Evolutionary conservation across 2,329 filamentous ascomycete species (phyloP), one percentile per base, ranked within the genome.

Genomic region (Diaporthe batatas): DNA sequence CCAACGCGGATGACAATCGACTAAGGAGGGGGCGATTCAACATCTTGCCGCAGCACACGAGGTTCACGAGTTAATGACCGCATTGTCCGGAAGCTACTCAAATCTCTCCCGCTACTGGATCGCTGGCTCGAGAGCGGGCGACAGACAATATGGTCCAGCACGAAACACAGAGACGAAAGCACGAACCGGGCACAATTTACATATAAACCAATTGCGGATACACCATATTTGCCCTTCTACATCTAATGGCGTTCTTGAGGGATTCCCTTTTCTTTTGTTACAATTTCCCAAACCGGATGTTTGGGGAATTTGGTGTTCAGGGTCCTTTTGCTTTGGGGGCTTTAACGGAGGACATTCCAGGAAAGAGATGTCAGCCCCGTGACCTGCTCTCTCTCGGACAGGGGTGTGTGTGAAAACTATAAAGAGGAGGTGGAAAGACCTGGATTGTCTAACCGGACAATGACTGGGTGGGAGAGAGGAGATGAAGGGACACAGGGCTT

Each of bases 1-100:
- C 83, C 87, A 6, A 89, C 83, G 77, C 85, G 89, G 67, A 91
- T 91, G 89, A 91, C 89, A 2, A 91, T 91, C 76, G 89, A 91
- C 78, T 91, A 84, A 84, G 83, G 12, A 12, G 12, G 3, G 36
- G 72, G 25, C 67, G 55, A 68, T 32, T 53, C 36, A 10, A 39
- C 54, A 12, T 44, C 44, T 64, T 72, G 69, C 55, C 44, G 62
- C 51, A 72, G 51, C 39, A 58, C 7, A 62, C 53, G 58, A 29
- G 68, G 55, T 42, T 29, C 68, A 73, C 72, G 70, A 72, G 64
- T 54, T 69, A 73, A 74, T 59, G 73, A 65, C 73, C 68, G 64
- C 53, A 47, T 68, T 67, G 55, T 65, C 62, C 70, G 72, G 68
- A 58, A 59, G 64, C 57, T 72, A 49, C 65, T 73, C 55, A 51